Evolutionary conservation across 306 rosid genomes (phyloP).

Genomic region (Cyamopsis tetragonoloba): DNA sequence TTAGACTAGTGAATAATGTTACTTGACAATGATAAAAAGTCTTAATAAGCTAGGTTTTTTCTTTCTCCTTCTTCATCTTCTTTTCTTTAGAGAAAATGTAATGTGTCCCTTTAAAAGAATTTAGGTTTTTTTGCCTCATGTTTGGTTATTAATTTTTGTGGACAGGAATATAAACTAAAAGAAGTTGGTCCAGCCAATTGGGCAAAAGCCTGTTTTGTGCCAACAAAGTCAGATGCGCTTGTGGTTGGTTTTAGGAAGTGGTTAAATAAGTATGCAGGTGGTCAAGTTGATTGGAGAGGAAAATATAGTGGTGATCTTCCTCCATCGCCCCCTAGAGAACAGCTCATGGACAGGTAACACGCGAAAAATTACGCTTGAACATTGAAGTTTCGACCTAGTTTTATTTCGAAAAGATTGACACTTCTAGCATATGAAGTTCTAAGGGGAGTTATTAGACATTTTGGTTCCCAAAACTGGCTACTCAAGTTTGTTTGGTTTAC

Average conservation of each 20-base stretch:
- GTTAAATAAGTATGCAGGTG: conserved; percentile 74
- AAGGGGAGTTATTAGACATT: not conserved
- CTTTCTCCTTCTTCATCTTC: not conserved
- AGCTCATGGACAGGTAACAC: conserved; percentile 78
- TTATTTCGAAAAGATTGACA: not conserved
- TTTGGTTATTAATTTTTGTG: conserved; percentile 23
- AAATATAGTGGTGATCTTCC: conserved; percentile 69
- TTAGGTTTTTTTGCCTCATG: conserved; percentile 9
- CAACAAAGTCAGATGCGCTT: conserved; percentile 77
- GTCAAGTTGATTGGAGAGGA: conserved; percentile 88
- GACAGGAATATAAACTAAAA: conserved; percentile 64
- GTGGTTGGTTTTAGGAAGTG: conserved; percentile 83
- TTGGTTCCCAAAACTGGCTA: not conserved
- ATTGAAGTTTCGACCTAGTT: conserved; percentile 3
- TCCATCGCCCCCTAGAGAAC: conserved; percentile 76
- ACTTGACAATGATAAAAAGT: not conserved
- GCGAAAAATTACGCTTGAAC: not conserved
- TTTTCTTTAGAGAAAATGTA: not conserved
- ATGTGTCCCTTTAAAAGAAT: not conserved
- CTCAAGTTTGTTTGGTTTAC: not conserved
- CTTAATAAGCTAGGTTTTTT: not conserved
- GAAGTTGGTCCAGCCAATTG: conserved; percentile 58
- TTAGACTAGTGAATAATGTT: not conserved
- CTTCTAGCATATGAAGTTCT: not conserved
- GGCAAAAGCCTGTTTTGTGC: conserved; percentile 86